phyloP scores from a whole-genome alignment of 106 monocot species.

The Apostasia ramifera region DNA sequence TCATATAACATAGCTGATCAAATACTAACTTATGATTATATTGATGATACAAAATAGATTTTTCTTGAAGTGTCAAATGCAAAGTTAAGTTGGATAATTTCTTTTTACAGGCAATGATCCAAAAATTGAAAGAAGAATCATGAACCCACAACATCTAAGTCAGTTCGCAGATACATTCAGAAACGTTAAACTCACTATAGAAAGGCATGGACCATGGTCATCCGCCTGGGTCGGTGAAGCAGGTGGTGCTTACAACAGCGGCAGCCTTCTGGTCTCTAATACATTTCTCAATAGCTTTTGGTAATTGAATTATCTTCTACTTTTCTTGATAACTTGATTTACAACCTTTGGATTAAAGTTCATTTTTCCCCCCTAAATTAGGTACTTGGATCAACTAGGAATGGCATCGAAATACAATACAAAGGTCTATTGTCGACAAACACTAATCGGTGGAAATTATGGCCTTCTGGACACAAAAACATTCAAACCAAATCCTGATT shows the following conservation, averaged over 20 bases:
- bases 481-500: slow-evolving; percentile 91
- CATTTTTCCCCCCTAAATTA: slow-evolving; percentile 12
- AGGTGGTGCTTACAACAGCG: slow-evolving; percentile 90
- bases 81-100: background rate
- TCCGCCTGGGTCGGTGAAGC: slow-evolving; percentile 96
- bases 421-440: slow-evolving; percentile 70
- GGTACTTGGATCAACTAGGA: slow-evolving; percentile 96
- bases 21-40: too few species aligned
- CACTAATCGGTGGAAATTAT: slow-evolving; percentile 87
- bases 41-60: too few species aligned
- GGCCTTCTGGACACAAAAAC: slow-evolving; percentile 69
- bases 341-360: background rate
- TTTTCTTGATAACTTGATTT: background rate
- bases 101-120: slow-evolving; percentile 67
- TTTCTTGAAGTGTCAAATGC: too few species aligned
- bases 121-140: slow-evolving; percentile 39
- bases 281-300: slow-evolving; percentile 87
- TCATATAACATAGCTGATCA: too few species aligned
- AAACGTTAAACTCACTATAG: slow-evolving; percentile 43
- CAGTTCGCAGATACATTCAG: slow-evolving; percentile 50
- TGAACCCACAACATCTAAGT: slow-evolving; percentile 54
- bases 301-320: slow-evolving; percentile 25
- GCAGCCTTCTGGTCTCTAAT: slow-evolving; percentile 62
- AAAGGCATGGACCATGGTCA: slow-evolving; percentile 82
- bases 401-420: slow-evolving; percentile 69